These are phyloP conservation scores for Metschnikowia sp. DNA, from an alignment of 805 yeast genomes.

Conservation along the genomic window DNA sequence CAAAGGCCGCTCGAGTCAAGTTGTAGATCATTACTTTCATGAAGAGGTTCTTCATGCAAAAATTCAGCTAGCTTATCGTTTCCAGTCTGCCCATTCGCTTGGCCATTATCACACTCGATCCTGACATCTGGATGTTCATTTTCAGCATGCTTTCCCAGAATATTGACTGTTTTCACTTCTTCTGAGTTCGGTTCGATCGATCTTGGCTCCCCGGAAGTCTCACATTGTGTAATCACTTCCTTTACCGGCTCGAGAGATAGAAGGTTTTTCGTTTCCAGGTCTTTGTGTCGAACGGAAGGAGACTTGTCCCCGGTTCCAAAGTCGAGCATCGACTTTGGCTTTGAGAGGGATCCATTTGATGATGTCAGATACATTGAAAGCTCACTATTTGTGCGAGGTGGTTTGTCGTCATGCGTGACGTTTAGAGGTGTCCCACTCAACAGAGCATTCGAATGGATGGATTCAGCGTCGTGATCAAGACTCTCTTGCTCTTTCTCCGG, in stretches of 20 bases:
- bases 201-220: background rate
- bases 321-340: slow-evolving; percentile 32
- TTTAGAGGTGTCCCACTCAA: slow-evolving; percentile 21
- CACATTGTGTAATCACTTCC: slow-evolving; percentile 7
- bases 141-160: background rate
- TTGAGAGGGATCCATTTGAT: slow-evolving; percentile 11
- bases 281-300: background rate
- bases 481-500: background rate
- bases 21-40: slow-evolving; percentile 16
- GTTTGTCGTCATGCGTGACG: slow-evolving; percentile 14
- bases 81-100: background rate
- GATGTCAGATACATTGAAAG: slow-evolving; percentile 11
- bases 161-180: no score
- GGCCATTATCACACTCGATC: background rate
- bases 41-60: slow-evolving; percentile 12
- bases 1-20: slow-evolving; percentile 31
- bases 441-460: slow-evolving; percentile 26
- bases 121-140: background rate
- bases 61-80: slow-evolving; percentile 1
- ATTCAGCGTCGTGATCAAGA: slow-evolving; percentile 15
- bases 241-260: slow-evolving; percentile 11
- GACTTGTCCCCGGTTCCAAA: slow-evolving; percentile 7
- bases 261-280: slow-evolving; percentile 4
- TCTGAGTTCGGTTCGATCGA: background rate
- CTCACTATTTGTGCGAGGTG: slow-evolving; percentile 11